Conservation (phyloP, 352 stramenopile genomes). For the Aphanomyces invadans region DNA sequence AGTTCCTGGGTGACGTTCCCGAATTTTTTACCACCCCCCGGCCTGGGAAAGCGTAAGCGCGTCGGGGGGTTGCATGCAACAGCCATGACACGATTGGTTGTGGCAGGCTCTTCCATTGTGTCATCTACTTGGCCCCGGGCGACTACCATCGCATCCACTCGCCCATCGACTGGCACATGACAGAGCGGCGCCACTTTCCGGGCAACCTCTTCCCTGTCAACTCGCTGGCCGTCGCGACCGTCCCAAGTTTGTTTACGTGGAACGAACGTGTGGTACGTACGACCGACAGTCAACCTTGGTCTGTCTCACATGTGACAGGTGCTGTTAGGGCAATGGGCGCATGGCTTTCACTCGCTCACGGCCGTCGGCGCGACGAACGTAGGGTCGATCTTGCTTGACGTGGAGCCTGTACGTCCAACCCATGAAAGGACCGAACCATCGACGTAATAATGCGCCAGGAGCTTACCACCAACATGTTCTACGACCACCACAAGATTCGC, state of each 20-base stretch:
- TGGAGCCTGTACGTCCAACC: conserved; percentile 35
- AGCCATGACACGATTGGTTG: conserved; percentile 32
- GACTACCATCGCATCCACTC: conserved; percentile 86
- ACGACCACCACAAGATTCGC: neutral
- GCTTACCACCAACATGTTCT: conserved; percentile 40
- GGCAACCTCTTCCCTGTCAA: conserved; percentile 80
- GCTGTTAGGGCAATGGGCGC: conserved; percentile 60
- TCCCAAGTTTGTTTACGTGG: conserved; percentile 74
- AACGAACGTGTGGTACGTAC: conserved; percentile 57
- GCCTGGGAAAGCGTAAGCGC: conserved; percentile 25
- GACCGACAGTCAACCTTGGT: neutral
- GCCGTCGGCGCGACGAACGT: conserved; percentile 80
- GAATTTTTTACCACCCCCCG: conserved; percentile 41
- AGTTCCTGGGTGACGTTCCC: conserved; percentile 62
- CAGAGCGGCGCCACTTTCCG: conserved; percentile 71
- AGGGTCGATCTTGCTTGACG: conserved; percentile 65
- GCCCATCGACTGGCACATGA: conserved; percentile 63
- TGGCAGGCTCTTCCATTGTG: conserved; percentile 60
- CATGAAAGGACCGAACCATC: too few species aligned
- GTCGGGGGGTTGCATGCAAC: neutral
- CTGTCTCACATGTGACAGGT: conserved; percentile 18
- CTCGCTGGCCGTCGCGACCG: conserved; percentile 42
- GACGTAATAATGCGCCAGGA: conserved; percentile 24
- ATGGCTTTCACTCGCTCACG: conserved; percentile 76
- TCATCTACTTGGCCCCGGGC: conserved; percentile 76